Base-by-base conservation (phyloP, 495 filamentous ascomycete species). In the Aspergillus nanangensis region DNA sequence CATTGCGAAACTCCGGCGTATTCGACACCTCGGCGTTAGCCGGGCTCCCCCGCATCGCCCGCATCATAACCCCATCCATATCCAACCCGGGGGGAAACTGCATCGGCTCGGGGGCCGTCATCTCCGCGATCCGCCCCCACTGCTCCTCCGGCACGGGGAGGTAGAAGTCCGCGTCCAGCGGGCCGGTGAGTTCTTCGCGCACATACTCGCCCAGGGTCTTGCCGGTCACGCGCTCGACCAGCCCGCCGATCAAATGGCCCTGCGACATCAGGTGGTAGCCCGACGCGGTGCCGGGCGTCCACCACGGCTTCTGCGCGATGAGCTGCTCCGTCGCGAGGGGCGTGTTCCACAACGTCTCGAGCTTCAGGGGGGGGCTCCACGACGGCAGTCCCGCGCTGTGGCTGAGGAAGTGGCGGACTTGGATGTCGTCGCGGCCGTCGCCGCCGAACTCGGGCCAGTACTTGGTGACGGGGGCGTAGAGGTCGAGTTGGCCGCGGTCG, bases 391-490 rank as follows among this genome's bases (percentile, higher is more conserved):
- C 66, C 3, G 71, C 56, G 0, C 61, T 55, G 41, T 75, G 71
- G 45, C 58, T 61, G 15, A 76, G 56, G 13, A 73, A 14, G 45
- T 76, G 72, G 4, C 58, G 60, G 1, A 76, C 66, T 22, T 60
- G 55, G 19, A 73, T 47, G 13, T 61, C 53, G 21, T 69, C 61
- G 18, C 72, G 71, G n/a, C 67, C 69, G 27, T 67, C 62, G 24
- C 47, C 60, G 22, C 53, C 58, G 38, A 76, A 74, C 22, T 72
- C 72, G 1, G 72, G 71, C 72, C 72, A 76, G 56, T 72, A 69
- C 10, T 54, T 67, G 2, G 62, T 49, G 0, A 72, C 67, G 5
- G 62, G 61, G 21, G 61, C 71, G 24, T 69, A 39, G 1, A 54
- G 53, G 40, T 69, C 59, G 8, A 76, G 48, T 1, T 57, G 48